phyloP scores from a whole-genome alignment of 352 stramenopile genomes.

The Phytophthora sp. region DNA sequence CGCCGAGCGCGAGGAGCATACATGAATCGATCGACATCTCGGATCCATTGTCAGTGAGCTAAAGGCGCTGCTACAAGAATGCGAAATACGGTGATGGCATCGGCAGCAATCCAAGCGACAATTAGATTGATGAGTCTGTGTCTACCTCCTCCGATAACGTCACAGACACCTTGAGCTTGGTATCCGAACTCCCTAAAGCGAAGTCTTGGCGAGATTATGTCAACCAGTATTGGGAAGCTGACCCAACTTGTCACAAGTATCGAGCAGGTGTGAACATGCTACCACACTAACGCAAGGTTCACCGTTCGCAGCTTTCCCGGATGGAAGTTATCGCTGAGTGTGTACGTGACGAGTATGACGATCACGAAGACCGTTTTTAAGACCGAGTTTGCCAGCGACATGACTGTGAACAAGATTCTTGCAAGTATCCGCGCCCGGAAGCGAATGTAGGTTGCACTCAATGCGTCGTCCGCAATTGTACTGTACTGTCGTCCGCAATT shows the following conservation, averaged over 20 bases:
- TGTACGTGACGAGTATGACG: not conserved
- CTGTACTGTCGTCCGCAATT: not conserved
- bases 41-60: not conserved
- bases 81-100: not conserved
- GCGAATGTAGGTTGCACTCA: not conserved
- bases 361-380: constrained; percentile 1
- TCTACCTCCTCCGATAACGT: not conserved
- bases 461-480: not conserved
- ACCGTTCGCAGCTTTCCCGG: not conserved
- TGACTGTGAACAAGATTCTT: constrained; percentile 7
- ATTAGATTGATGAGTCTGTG: not conserved
- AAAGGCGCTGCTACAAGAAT: not conserved
- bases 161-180: not conserved
- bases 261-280: constrained; percentile 13
- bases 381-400: not conserved
- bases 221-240: constrained; percentile 8
- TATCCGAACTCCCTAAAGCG: constrained; percentile 5
- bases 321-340: constrained; percentile 8
- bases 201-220: constrained; percentile 5
- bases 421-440: not conserved
- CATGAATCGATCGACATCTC: not conserved
- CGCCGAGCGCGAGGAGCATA: not conserved
- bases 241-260: constrained; percentile 7
- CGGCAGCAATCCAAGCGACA: not conserved
- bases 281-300: not conserved